Conservation (phyloP, 352 stramenopile species). For the Phytophthora fragariae region DNA sequence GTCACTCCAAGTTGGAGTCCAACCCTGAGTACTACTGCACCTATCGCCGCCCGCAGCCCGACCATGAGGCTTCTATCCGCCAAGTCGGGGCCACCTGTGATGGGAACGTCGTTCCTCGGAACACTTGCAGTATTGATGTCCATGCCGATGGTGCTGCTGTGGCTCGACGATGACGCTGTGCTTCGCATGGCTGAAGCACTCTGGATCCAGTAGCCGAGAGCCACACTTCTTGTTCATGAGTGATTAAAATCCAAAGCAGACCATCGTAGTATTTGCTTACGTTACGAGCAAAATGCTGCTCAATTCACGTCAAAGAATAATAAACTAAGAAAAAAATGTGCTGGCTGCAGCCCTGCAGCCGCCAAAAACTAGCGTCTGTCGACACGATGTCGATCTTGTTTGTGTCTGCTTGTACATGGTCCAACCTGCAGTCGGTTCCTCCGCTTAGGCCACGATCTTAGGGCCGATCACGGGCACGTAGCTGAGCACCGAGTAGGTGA, state of each 20-base stretch:
- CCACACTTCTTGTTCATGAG: background rate
- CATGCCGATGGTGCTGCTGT: constrained; percentile 24
- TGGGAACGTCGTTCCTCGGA: constrained; percentile 15
- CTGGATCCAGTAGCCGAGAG: constrained; percentile 10
- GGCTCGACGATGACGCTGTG: constrained; percentile 28
- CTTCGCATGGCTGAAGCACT: constrained; percentile 18
- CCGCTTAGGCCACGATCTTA: background rate
- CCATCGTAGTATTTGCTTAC: constrained; percentile 11
- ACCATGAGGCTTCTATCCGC: constrained; percentile 9
- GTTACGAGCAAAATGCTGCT: constrained; percentile 11
- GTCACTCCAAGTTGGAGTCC: background rate
- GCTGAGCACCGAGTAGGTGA: background rate
- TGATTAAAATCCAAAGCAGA: constrained; percentile 5
- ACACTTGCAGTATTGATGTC: constrained; percentile 17
- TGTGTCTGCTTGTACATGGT: constrained; percentile 2
- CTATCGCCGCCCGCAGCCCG: constrained; percentile 11
- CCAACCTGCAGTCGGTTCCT: constrained; percentile 26
- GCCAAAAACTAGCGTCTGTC: constrained; percentile 12
- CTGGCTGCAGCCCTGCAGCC: constrained; percentile 8
- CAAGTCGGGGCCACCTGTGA: background rate
- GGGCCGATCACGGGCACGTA: background rate
- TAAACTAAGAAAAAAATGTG: constrained; percentile 15
- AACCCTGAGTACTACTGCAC: background rate
- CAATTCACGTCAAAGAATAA: constrained; percentile 15
- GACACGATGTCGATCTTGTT: constrained; percentile 11